Base-by-base conservation (phyloP, 2,329 filamentous ascomycete genomes). In the Calonectria pauciramosa region DNA sequence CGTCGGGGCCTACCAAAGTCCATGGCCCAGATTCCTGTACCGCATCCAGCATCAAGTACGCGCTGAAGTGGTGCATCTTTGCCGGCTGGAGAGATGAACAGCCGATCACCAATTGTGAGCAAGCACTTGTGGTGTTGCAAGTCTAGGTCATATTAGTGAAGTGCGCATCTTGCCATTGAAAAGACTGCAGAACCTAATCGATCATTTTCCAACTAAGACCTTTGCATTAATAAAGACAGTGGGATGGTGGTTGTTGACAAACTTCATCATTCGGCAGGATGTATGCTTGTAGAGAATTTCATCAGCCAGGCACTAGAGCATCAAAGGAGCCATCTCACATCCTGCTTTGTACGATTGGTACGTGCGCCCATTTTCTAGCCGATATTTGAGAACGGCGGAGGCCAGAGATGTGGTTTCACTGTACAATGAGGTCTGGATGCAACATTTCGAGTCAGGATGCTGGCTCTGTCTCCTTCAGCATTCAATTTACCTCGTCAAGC, bases 1-100 rank as follows among this genome's bases (percentile, higher is more conserved):
- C n/a, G n/a, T n/a, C n/a, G n/a, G n/a, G n/a, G n/a, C 56, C 16
- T 49, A 77, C 75, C 73, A 52, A 77, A 73, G 28, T 77, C 75
- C 38, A 77, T 56, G 14, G 75, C 60, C 75, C 75, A 77, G 30
- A 75, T 75, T 5, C 75, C 75, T 14, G 75, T 77, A 20, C 75
- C 75, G 18, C 75, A 77, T 18, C 75, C 75, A 20, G 68, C 70
- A 65, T 77, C 75, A 7, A 77, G 65, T 7, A 73, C 70, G n/a
- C 73, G 73, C 3, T 52, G 36, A 10, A 75, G 44, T 2, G 64
- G 38, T 26, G 49, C 56, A 2, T 71, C 47, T n/a, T 68, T 70
- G 4, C 63, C 68, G 0, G 68, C 47, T 0, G 74, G 74, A 18
- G 71, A 67, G 26, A 52, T 54, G 11, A 72, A 76, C 13, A 76